phyloP scores from a whole-genome alignment of 73 alveolate species.

The Breviolum minutum region DNA sequence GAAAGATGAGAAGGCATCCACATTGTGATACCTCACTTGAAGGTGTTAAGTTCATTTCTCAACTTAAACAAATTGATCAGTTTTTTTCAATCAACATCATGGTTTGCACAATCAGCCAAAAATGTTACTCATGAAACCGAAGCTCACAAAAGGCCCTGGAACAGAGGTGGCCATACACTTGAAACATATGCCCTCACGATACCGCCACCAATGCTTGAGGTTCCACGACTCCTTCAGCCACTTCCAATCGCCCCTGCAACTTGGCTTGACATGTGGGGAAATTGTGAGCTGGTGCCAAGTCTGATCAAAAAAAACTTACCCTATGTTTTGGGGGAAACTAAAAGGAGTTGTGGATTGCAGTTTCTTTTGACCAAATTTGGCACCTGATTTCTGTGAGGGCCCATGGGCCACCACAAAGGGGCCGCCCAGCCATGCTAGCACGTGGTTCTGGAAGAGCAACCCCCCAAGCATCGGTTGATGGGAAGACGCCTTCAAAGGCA shows the following conservation, averaged over 20 bases:
- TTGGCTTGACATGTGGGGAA: neutral
- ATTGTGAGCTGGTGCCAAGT: neutral
- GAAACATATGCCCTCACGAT: neutral
- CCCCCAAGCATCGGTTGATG: neutral
- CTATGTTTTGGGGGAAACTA: too few species aligned
- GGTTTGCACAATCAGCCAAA: neutral
- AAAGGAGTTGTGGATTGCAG: neutral
- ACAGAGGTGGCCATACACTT: neutral
- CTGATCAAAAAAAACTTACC: too few species aligned
- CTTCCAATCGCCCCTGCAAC: conserved; percentile 8
- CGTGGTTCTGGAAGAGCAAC: neutral
- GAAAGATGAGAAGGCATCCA: neutral
- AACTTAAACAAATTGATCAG: too few species aligned
- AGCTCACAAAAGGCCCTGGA: conserved; percentile 12
- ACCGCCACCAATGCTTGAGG: neutral
- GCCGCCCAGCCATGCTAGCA: neutral
- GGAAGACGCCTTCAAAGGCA: neutral
- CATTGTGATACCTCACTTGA: neutral
- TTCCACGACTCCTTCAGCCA: conserved; percentile 15
- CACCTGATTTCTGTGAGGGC: neutral
- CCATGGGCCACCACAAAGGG: neutral
- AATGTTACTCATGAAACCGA: neutral
- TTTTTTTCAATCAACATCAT: neutral
- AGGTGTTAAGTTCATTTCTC: neutral
- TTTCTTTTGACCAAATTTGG: neutral